Conservation (phyloP, 805 yeast genomes). For the Schwanniomyces yamadae region DNA sequence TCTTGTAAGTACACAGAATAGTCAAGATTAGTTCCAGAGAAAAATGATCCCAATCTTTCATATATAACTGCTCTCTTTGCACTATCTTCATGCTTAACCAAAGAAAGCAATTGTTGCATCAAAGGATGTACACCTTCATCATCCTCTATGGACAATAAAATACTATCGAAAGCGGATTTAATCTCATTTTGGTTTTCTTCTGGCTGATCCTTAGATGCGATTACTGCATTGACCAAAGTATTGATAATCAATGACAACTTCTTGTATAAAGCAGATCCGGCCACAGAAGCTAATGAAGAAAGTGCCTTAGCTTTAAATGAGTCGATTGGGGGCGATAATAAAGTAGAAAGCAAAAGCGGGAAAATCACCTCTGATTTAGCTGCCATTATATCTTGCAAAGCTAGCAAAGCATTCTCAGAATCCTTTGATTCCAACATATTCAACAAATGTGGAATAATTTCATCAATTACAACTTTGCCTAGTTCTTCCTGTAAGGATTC, state of each 20-base stretch:
- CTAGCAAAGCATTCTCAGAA: constrained; percentile 77
- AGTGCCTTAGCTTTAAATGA: constrained; percentile 83
- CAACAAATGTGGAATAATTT: constrained; percentile 80
- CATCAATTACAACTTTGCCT: constrained; percentile 86
- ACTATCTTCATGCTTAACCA: constrained; percentile 75
- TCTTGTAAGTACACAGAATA: constrained; percentile 73
- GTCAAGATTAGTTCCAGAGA: constrained; percentile 62
- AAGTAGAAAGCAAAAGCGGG: constrained; percentile 88
- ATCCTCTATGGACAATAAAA: constrained; percentile 70
- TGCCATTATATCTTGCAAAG: constrained; percentile 89
- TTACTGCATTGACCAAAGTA: constrained; percentile 62
- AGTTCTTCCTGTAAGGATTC: constrained; percentile 80
- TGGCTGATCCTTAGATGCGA: constrained; percentile 36
- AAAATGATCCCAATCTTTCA: constrained; percentile 70
- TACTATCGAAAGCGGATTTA: constrained; percentile 58
- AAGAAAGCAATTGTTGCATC: constrained; percentile 72
- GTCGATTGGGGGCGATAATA: constrained; percentile 79
- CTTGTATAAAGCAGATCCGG: constrained; percentile 76
- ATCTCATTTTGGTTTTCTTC: constrained; percentile 43
- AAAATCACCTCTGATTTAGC: constrained; percentile 86
- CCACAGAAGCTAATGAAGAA: constrained; percentile 84
- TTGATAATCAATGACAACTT: constrained; percentile 73
- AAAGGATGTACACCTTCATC: constrained; percentile 82
- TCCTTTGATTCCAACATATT: constrained; percentile 56
- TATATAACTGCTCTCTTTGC: constrained; percentile 62